Base-by-base conservation (phyloP, 768 basidiomycete genomes). In the Lactifluus pinguis region DNA sequence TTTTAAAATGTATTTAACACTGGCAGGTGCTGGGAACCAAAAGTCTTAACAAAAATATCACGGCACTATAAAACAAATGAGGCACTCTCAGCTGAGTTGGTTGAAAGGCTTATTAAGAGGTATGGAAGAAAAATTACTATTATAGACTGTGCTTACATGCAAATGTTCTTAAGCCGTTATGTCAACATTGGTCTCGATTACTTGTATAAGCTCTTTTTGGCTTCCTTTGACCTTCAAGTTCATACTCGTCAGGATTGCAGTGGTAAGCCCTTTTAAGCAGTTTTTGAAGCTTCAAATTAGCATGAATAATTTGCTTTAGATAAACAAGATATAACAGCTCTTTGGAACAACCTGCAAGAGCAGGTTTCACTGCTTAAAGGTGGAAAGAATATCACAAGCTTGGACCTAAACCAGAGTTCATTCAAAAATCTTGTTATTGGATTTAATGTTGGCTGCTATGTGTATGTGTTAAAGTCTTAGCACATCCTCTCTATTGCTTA, bases 141-240 rank as follows among this genome's bases (percentile, higher is more conserved):
- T 4, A 10, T 53, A 25, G 25, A 25, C 8, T 41, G 44, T 58
- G 44, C 63, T 61, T 10, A 36, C 21, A 14, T 8, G 44, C 38
- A 47, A 29, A 25, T 48, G 21, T 25, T 47, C n/a, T 1, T 15
- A 41, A 45, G 76, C 61, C 76, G 76, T 42, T 90, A 91, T 61
- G 86, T 89, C 62, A 91, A 92, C 59, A 81, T 89, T 44, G 92
- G 92, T 9, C 72, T 94, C 36, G 89, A 83, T 72, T 89, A 87
- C 72, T 79, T 91, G 11, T 83, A 88, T 30, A 92, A 94, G 69
- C 74, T 93, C 6, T 93, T 92, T 79, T 91, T 90, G 67, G 89
- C 85, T 62, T 83, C 82, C 66, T 89, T 83, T 65, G 89, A 91
- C 70, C 78, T 88, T 67, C 82, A 84, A 68, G 82, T 89, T 6